These are phyloP conservation scores for Goffeauzyma gilvescens DNA, from an alignment of 768 basidiomycete species.

Conservation along the genomic window DNA sequence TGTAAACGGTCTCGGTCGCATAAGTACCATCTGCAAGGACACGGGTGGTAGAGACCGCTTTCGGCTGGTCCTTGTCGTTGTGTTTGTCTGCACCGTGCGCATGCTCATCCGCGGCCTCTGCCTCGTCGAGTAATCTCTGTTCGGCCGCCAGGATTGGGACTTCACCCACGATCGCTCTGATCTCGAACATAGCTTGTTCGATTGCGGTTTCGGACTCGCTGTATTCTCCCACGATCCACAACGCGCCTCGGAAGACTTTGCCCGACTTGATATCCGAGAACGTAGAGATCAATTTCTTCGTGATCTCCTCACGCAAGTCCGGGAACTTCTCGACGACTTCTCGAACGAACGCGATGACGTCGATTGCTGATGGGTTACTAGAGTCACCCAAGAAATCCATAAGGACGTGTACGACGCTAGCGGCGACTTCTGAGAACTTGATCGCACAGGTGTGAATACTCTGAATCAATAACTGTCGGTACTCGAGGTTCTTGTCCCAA, in stretches of 20 bases:
- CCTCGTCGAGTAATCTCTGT: slow-evolving; percentile 59
- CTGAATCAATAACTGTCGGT: slow-evolving; percentile 87
- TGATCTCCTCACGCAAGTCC: slow-evolving; percentile 56
- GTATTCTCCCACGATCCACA: slow-evolving; percentile 99
- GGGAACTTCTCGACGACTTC: slow-evolving; percentile 99
- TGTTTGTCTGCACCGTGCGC: slow-evolving; percentile 41
- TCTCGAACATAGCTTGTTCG: slow-evolving; percentile 50
- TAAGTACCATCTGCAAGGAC: slow-evolving; percentile 94
- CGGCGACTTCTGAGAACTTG: slow-evolving; percentile 90
- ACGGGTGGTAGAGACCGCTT: slow-evolving; percentile 41
- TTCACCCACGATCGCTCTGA: slow-evolving; percentile 76
- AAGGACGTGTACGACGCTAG: slow-evolving; percentile 64
- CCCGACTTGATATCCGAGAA: slow-evolving; percentile 80
- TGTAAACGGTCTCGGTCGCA: slow-evolving; percentile 83
- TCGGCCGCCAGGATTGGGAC: slow-evolving; percentile 92
- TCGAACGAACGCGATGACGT: slow-evolving; percentile 74
- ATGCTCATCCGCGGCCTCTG: slow-evolving; percentile 42
- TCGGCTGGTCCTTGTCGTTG: slow-evolving; percentile 33
- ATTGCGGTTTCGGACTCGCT: slow-evolving; percentile 43
- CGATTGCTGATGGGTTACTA: slow-evolving; percentile 82
- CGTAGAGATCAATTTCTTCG: slow-evolving; percentile 62
- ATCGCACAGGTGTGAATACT: slow-evolving; percentile 91
- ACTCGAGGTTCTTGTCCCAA: slow-evolving; percentile 89
- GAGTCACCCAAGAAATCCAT: slow-evolving; percentile 56
- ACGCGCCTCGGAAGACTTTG: slow-evolving; percentile 84